These are phyloP conservation scores for Candida andamanensis DNA, from an alignment of 805 yeast species.

Conservation along the genomic window DNA sequence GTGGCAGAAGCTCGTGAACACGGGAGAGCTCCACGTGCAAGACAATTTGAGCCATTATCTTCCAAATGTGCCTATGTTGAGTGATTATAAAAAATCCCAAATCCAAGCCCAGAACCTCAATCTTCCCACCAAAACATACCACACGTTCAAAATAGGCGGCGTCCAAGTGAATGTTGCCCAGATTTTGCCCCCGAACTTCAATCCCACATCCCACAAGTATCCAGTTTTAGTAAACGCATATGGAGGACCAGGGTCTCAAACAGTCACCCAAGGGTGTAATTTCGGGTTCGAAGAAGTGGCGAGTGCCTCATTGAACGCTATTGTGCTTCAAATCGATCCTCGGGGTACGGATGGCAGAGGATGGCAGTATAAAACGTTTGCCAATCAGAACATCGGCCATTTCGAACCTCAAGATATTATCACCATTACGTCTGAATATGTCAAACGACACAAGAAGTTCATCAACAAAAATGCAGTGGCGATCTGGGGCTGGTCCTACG, in stretches of 20 bases:
- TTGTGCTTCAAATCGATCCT: slow-evolving; percentile 69
- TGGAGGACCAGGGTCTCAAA: slow-evolving; percentile 80
- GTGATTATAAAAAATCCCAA: slow-evolving; percentile 12
- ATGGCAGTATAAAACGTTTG: slow-evolving; percentile 59
- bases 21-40: slow-evolving; percentile 19
- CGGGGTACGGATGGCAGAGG: slow-evolving; percentile 80
- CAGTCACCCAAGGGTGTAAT: slow-evolving; percentile 42
- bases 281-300: slow-evolving; percentile 57
- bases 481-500: slow-evolving; percentile 88
- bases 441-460: slow-evolving; percentile 35
- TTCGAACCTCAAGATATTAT: slow-evolving; percentile 75
- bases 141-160: slow-evolving; percentile 23
- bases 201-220: slow-evolving; percentile 39
- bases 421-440: slow-evolving; percentile 45
- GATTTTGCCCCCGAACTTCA: slow-evolving; percentile 54
- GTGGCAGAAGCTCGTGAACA: slow-evolving; percentile 60
- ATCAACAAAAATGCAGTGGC: slow-evolving; percentile 58
- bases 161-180: slow-evolving; percentile 51
- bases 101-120: slow-evolving; percentile 28
- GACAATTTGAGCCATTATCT: slow-evolving; percentile 14
- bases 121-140: slow-evolving; percentile 47
- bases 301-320: slow-evolving; percentile 51
- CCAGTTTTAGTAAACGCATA: slow-evolving; percentile 67
- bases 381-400: slow-evolving; percentile 54
- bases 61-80: slow-evolving; percentile 7